Evolutionary conservation across 1,284 basidiomycete species (phyloP).

Genomic region (Trichosporon coremiiforme): DNA sequence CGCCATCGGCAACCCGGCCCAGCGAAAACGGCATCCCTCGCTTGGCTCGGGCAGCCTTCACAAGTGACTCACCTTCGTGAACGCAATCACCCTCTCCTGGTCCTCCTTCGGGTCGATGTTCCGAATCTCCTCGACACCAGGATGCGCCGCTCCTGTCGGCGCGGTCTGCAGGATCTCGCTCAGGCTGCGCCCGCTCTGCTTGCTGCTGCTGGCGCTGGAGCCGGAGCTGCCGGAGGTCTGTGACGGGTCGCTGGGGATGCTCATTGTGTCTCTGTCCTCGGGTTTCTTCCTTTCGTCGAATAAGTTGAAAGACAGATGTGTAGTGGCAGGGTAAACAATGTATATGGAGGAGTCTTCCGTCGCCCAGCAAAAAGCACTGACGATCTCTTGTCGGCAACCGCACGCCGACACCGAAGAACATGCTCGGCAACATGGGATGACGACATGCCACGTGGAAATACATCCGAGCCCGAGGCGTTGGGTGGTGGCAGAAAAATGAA

Average conservation of each 20-base stretch:
- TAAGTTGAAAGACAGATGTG: no score
- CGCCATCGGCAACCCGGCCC: neutral
- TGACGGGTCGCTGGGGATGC: neutral
- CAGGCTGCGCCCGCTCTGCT: neutral
- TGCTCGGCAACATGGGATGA: constrained; percentile 7
- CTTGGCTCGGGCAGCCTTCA: no score
- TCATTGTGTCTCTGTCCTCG: neutral
- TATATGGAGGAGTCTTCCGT: no score
- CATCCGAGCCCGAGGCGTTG: neutral
- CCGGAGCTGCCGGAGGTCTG: neutral
- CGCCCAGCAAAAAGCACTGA: neutral
- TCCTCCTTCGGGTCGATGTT: constrained; percentile 15
- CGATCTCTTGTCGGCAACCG: neutral
- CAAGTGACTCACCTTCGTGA: neutral
- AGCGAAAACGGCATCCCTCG: no score
- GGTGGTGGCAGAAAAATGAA: neutral
- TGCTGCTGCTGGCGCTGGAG: neutral
- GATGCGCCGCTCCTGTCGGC: neutral
- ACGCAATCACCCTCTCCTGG: neutral
- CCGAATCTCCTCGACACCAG: neutral
- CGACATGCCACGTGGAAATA: constrained; percentile 8
- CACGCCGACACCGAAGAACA: neutral
- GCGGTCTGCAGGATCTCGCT: constrained; percentile 3
- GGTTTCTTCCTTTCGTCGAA: no score
- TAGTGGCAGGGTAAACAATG: no score